Conservation (phyloP, 2,329 filamentous ascomycete species). For the Dothistroma septosporum region DNA sequence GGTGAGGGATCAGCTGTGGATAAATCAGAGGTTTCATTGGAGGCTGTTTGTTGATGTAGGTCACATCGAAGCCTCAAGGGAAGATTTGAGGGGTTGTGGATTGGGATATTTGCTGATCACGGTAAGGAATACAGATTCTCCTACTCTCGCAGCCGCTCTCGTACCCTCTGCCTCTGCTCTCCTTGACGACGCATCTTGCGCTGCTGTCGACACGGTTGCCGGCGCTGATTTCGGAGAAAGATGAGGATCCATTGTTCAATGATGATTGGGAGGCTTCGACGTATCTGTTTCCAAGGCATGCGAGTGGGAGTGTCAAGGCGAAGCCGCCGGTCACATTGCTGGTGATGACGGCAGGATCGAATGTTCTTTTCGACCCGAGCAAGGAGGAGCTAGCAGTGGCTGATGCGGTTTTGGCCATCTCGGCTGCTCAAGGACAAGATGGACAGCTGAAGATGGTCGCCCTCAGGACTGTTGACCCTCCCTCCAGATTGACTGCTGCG, state of each 20-base stretch:
- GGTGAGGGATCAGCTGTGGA: constrained; percentile 67
- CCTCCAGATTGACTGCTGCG: constrained; percentile 46
- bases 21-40: constrained; percentile 94
- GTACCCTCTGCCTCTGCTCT: constrained; percentile 88
- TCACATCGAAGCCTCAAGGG: constrained; percentile 24
- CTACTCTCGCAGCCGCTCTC: constrained; percentile 89
- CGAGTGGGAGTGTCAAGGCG: constrained; percentile 27
- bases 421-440: constrained; percentile 51
- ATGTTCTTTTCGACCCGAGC: constrained; percentile 89
- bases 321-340: constrained; percentile 86
- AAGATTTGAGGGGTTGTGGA: neutral
- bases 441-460: constrained; percentile 36
- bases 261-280: constrained; percentile 91
- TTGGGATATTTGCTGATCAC: neutral
- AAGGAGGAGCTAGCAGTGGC: constrained; percentile 91
- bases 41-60: constrained; percentile 89
- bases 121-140: constrained; percentile 60
- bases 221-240: constrained; percentile 76
- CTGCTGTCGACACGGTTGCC: constrained; percentile 84
- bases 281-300: constrained; percentile 62
- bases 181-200: constrained; percentile 87
- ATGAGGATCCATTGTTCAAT: constrained; percentile 96
- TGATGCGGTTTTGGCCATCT: constrained; percentile 81
- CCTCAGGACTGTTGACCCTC: constrained; percentile 48
- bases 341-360: constrained; percentile 78